Base-by-base conservation (phyloP, 352 stramenopile genomes). In the Elongisporangium senticosum region DNA sequence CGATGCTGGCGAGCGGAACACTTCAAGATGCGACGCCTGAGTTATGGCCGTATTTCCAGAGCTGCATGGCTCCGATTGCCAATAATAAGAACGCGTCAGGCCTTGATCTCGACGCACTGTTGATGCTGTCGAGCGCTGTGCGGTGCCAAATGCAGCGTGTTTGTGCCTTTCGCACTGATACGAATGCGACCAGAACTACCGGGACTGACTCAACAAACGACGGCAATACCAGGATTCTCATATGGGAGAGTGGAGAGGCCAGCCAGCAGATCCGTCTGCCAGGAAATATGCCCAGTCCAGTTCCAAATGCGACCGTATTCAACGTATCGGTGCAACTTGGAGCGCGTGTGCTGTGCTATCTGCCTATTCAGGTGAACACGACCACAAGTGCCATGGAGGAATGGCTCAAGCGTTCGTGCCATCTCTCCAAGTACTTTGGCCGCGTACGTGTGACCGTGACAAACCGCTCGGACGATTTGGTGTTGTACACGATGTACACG, bases 91-190 rank as follows among this genome's bases (percentile, higher is more conserved):
- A 33, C 7, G 24, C 24, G 24, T 33, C 24, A 7, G 24, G 24
- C 4, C 26, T 62, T 3, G 59, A 75, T 17, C 26, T 77, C 21
- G 68, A 85, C 49, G 49, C 63, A 14, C 55, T 83, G 22, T 62
- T 85, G 62, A 39, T 85, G 2, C 66, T 87, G 19, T 67, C 72
- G 1, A 85, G 71, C 49, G 73, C 71, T 15, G 61, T 85, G 21
- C 71, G 77, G 0, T 87, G 77, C 37, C 75, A 87, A 52, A 63
- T 85, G 51, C 63, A 77, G 55, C 75, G 77, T 0, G 7, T 79
- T 39, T 87, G 77, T 55, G 28, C 67, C 3, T 59, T 83, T 26
- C 69, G 57, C 13, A 59, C 65, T 4, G 33, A 66, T 4, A 23
- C 58, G 1, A 8, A n/a, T 6, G 40, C 55, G 19, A 53, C 37